Percentiles rank a stretch among this genome's conserved stretches.
Evolutionary conservation across 202 grass and related monocot species (phyloP).

Genomic region (Bolboschoenoplectus hybrid): DNA sequence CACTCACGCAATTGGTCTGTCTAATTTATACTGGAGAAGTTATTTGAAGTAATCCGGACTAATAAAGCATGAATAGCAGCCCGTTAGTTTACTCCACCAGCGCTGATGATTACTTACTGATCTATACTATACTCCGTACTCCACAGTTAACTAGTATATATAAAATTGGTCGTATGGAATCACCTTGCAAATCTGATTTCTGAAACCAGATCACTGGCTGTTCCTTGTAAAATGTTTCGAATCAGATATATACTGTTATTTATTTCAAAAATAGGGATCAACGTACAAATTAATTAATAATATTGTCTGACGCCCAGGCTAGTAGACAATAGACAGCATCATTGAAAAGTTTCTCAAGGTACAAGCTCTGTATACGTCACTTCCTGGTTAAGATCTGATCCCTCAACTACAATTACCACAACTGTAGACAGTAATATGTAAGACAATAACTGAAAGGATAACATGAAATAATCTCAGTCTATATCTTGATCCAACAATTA

Average conservation of each 20-base stretch:
- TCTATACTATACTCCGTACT: too few species aligned
- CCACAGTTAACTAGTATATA: too few species aligned
- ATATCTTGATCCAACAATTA: conserved; percentile 28
- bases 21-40: too few species aligned
- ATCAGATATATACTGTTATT: neutral
- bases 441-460: neutral
- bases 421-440: conserved; percentile 9
- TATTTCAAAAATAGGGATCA: neutral
- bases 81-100: neutral
- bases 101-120: too few species aligned
- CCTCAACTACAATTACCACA: neutral
- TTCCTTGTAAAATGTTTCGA: neutral
- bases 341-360: neutral
- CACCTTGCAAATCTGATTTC: neutral
- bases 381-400: neutral
- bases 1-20: neutral
- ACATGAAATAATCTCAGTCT: neutral
- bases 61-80: too few species aligned
- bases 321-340: neutral
- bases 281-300: conserved; percentile 9
- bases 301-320: neutral
- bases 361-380: neutral
- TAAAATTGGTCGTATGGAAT: neutral
- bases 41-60: too few species aligned
- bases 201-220: neutral